These are phyloP conservation scores for Aspergillus eucalypticola DNA, from an alignment of 2,329 filamentous ascomycete species.

Conservation along the genomic window DNA sequence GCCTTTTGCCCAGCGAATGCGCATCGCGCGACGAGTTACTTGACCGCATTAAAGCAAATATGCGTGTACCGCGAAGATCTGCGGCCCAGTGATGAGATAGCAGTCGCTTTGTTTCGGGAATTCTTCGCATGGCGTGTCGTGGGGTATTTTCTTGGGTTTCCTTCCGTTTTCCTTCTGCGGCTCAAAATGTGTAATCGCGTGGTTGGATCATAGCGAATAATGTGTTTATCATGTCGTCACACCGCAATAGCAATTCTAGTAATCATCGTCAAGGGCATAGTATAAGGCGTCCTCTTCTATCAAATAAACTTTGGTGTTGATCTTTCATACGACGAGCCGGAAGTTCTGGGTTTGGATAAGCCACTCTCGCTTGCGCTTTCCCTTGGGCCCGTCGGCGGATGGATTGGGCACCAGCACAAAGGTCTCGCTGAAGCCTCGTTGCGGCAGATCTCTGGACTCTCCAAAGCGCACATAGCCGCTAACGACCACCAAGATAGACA, in stretches of 20 bases:
- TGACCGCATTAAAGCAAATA: slow-evolving; percentile 68
- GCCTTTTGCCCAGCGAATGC: slow-evolving; percentile 59
- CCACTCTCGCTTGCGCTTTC: slow-evolving; percentile 60
- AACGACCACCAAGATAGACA: slow-evolving; percentile 70
- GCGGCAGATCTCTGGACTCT: slow-evolving; percentile 59
- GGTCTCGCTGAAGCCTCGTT: slow-evolving; percentile 74
- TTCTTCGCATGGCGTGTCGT: not conserved
- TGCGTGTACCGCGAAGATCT: slow-evolving; percentile 50
- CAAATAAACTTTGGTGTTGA: not conserved
- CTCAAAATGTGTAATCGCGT: slow-evolving; percentile 5
- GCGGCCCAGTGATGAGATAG: not conserved
- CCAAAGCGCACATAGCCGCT: slow-evolving; percentile 72
- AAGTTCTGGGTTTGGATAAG: slow-evolving; percentile 74
- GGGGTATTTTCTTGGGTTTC: not conserved
- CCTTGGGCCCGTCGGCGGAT: slow-evolving; percentile 54
- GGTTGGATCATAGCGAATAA: not conserved
- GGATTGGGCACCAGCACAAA: slow-evolving; percentile 76
- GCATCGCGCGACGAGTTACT: slow-evolving; percentile 65
- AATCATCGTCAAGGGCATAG: not conserved
- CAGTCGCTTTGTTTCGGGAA: not conserved
- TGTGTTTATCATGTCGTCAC: not conserved
- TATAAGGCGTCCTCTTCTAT: not conserved
- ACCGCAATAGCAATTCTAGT: not conserved
- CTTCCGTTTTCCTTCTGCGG: not conserved
- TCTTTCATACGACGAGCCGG: slow-evolving; percentile 52